These are phyloP conservation scores for Rauvolfia tetraphylla DNA, from an alignment of 257 asterid genomes.

Conservation along the genomic window DNA sequence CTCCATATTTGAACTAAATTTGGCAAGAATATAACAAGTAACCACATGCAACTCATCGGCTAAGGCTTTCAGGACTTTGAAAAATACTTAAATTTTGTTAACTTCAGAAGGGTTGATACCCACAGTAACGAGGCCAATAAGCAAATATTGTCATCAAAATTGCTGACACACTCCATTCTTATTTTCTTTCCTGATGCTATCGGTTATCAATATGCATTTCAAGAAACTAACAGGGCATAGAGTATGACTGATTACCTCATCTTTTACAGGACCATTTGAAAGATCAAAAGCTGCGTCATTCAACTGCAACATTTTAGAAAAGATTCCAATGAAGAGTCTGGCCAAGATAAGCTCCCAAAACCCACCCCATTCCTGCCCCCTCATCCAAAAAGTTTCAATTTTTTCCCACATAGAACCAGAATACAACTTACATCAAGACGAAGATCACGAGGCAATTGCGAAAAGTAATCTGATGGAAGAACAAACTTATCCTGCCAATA, in stretches of 20 bases:
- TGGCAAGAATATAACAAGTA: neutral
- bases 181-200: neutral
- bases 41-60: neutral
- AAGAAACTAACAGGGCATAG: neutral
- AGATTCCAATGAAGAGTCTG: slow-evolving; percentile 5
- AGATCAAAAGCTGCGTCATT: slow-evolving; percentile 99
- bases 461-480: slow-evolving; percentile 75
- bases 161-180: neutral
- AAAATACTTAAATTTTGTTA: neutral
- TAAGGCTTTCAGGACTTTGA: neutral
- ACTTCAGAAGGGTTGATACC: neutral
- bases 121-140: neutral
- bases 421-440: slow-evolving; percentile 75
- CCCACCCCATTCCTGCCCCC: neutral
- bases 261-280: slow-evolving; percentile 78
- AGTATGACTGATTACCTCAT: slow-evolving; percentile 52
- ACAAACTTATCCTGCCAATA: slow-evolving; percentile 63
- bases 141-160: neutral
- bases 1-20: neutral
- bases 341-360: neutral
- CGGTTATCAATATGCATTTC: neutral
- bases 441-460: slow-evolving; percentile 81
- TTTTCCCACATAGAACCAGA: neutral
- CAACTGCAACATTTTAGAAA: slow-evolving; percentile 45
- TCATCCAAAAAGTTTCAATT: neutral